A percentile compares a stretch with the other conserved stretches of the same genome.
Evolutionary conservation across 257 asterid genomes (phyloP).

Genomic region (Solanum chilense): DNA sequence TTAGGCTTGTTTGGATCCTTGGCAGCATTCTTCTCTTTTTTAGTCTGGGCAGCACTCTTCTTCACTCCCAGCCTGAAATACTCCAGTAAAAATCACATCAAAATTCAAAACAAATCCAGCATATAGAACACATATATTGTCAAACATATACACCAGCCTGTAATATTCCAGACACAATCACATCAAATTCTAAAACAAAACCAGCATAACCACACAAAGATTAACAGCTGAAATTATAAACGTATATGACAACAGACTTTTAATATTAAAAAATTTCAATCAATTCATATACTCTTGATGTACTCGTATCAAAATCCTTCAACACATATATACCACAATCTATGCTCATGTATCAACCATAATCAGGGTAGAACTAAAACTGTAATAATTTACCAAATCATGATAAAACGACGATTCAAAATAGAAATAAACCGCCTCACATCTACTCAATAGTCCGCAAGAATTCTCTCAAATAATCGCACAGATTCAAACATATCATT

Average conservation of each 20-base stretch:
- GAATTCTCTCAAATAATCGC: background rate
- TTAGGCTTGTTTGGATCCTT: slow-evolving; percentile 93
- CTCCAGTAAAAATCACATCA: background rate
- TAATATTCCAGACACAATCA: background rate
- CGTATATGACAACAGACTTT: background rate
- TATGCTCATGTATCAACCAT: background rate
- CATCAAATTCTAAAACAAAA: background rate
- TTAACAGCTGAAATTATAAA: background rate
- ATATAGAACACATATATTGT: background rate
- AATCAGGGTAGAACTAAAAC: too few relatives aligned
- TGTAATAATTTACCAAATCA: background rate
- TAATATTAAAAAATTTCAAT: background rate
- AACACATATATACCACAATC: too few relatives aligned
- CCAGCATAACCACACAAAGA: background rate
- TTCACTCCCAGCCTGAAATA: slow-evolving; percentile 41
- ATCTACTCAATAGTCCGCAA: background rate
- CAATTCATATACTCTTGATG: background rate
- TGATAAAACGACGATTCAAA: background rate
- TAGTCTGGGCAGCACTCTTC: slow-evolving; percentile 31
- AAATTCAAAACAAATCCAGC: background rate
- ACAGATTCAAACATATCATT: too few relatives aligned
- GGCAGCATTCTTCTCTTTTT: slow-evolving; percentile 20
- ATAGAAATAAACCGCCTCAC: background rate
- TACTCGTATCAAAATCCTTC: background rate
- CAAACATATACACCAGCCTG: background rate